A percentile compares a stretch with the other conserved stretches of the same genome.
Conservation (phyloP, 2,329 filamentous ascomycete genomes). For the Colletotrichum simmondsii region DNA sequence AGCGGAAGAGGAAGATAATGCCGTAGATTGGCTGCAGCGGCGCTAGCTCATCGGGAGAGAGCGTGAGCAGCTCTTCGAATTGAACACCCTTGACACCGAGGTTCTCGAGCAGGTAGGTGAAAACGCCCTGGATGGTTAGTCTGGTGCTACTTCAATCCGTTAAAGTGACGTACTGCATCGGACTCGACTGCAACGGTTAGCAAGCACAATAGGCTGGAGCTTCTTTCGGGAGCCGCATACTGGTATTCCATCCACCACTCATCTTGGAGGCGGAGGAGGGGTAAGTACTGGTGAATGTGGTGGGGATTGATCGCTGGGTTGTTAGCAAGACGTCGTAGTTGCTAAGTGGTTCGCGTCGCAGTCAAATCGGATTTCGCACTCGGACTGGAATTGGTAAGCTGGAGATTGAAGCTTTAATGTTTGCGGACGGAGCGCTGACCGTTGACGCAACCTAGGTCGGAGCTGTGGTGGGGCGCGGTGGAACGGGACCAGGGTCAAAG, state of each 20-base stretch:
- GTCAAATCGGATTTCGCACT: not conserved
- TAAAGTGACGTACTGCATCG: constrained; percentile 79
- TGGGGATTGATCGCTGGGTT: not conserved
- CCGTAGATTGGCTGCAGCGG: constrained; percentile 86
- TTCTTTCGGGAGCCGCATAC: constrained; percentile 52
- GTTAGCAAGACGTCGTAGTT: not conserved
- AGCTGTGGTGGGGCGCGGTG: constrained; percentile 28
- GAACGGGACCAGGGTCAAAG: constrained; percentile 28
- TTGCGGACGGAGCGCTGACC: not conserved
- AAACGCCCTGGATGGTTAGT: constrained; percentile 75
- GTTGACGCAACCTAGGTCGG: constrained; percentile 14
- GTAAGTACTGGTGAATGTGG: not conserved
- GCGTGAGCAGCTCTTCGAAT: constrained; percentile 93
- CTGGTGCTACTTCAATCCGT: not conserved
- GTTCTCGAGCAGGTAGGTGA: constrained; percentile 92
- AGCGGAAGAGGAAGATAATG: constrained; percentile 99
- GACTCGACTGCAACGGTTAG: constrained; percentile 74
- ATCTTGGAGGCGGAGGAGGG: constrained; percentile 49
- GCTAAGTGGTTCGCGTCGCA: not conserved
- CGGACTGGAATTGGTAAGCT: constrained; percentile 25
- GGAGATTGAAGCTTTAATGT: not conserved
- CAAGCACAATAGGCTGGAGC: constrained; percentile 9
- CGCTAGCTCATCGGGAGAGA: constrained; percentile 80
- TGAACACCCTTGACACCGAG: constrained; percentile 94
- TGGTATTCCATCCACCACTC: constrained; percentile 96